Evolutionary conservation across 345 rosid species (phyloP).

Genomic region (Eucalyptus urophylla): DNA sequence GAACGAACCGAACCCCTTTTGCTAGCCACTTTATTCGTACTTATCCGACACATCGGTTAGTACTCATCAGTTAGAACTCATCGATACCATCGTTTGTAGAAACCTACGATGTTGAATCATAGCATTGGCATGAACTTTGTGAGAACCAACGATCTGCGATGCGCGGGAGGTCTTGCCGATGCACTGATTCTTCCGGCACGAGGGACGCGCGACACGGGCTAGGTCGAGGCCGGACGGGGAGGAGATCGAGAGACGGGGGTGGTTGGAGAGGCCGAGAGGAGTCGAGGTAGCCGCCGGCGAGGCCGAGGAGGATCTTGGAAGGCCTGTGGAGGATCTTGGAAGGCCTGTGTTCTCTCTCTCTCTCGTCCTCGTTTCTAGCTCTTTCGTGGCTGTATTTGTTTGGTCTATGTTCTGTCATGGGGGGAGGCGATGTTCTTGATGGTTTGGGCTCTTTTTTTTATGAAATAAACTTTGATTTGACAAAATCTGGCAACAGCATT

Average conservation of each 20-base stretch:
- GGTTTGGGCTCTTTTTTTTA: not conserved
- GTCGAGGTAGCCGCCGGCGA: not conserved
- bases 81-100: not conserved
- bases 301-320: not conserved
- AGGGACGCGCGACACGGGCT: fast-evolving
- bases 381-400: not conserved
- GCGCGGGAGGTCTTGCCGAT: not conserved
- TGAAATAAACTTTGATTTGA: not conserved
- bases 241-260: not conserved
- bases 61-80: too few relatives aligned
- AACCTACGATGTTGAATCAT: not conserved
- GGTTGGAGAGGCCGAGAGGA: not conserved
- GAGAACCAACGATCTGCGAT: not conserved
- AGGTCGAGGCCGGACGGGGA: not conserved
- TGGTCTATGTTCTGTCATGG: not conserved
- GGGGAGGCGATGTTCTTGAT: not conserved
- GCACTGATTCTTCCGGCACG: not conserved
- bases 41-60: not conserved
- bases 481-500: not conserved
- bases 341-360: not conserved
- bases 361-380: not conserved
- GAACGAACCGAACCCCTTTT: not conserved
- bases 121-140: not conserved
- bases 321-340: not conserved
- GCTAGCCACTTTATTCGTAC: not conserved